Base-by-base conservation (phyloP, 2,329 filamentous ascomycete species). In the Clarireedia homoeocarpa region DNA sequence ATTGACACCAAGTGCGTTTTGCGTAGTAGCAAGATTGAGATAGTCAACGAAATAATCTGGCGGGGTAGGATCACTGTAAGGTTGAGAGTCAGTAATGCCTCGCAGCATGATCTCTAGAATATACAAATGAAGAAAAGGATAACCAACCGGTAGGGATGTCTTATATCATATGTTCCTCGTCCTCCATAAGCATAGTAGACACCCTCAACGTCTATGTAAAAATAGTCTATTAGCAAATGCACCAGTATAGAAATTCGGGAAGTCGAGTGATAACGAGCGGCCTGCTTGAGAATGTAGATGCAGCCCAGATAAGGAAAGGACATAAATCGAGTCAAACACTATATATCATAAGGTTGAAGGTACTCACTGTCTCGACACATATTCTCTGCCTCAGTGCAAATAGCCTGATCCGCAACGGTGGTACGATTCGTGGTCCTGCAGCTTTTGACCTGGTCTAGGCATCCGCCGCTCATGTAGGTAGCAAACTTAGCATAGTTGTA, bases 401-500 rank as follows among this genome's bases (percentile, higher is more conserved):
- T 65, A 23, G 73, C 70, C 39, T 47, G 48, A 17, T 62, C 61
- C 5, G 38, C 40, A n/a, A 74, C 62, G 4, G 73, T 73, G 3
- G 58, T 60, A 3, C 70, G 71, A 59, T 81, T 80, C 9, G 72
- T 74, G 4, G 67, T 56, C 38, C 72, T 71, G 65, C 81, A 82
- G 53, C 69, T 70, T 0, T 70, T 69, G 7, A 81, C 71, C 62
- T 80, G 77, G 39, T 77, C 58, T 10, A 66, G 50, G 36, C 63
- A 66, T 15, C 64, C 63, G 30, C 34, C 73, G 2, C 73, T 72
- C 72, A 62, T 82, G 68, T 59, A 55, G 57, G 73, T 72, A 39
- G 62, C 61, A 58, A 81, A 80, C 53, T 77, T 78, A 65, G 78
- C 77, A 62, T 78, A 81, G 52, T 76, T 73, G 66, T 82, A 81